Base-by-base conservation (phyloP, 1,284 basidiomycete genomes). In the Ganoderma lucidum region DNA sequence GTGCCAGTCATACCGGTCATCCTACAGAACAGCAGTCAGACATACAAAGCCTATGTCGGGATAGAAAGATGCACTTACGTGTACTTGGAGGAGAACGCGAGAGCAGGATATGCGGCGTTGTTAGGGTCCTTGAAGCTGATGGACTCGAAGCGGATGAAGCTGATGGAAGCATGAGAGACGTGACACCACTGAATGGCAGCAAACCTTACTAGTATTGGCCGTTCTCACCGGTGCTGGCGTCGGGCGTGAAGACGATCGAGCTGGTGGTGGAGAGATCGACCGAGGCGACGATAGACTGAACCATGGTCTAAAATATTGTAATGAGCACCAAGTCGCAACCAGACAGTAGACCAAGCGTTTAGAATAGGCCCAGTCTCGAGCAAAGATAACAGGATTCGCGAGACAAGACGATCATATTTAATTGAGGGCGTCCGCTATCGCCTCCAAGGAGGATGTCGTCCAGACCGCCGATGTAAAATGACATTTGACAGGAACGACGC, bases 61-160 rank as follows among this genome's bases (percentile, higher is more conserved):
- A 19, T 14, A 3, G 15, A 2, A 35, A 6, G 59, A n/a, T 42
- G 9, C 4, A 79, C 88, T 70, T 77, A 91, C 88, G 81, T 80
- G 84, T 95, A 96, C 75, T 89, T 89, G 69, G 94, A 87, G n/a
- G 94, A 95, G 85, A 95, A 96, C 2, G 93, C 89, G 72, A 91
- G 83, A 66, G 87, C 88, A 2, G 85, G 87, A 80, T 83, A 91
- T 63, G 86, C 82, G 19, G 90, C 80, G 69, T 84, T 79, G 1
- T 76, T 75, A 37, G 87, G 63, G 78, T 91, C 87, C 78, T 85
- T 90, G 64, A 87, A 74, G 68, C 44, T 76, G 53, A 85, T 70
- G 0, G 93, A 93, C 69, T 91, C 86, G 78, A 93, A 83, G 66
- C 93, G 92, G 75, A 94, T 85, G 83, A 94, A 94, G 82, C 92